These are phyloP conservation scores for Zizania latifolia DNA, from an alignment of 176 grass and related monocot species.

Conservation along the genomic window DNA sequence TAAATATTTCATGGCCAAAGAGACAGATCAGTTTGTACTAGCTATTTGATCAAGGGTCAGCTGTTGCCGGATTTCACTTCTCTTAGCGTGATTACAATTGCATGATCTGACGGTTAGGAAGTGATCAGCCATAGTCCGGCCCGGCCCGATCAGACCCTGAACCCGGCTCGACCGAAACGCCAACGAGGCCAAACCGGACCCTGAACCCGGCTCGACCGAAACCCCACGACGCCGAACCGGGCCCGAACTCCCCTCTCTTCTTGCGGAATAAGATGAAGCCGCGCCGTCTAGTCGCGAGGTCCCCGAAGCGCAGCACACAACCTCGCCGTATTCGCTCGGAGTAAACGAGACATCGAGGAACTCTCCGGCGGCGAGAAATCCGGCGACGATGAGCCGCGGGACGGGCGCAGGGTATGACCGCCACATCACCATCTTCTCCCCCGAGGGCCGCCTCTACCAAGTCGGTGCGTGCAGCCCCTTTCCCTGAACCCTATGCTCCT, in stretches of 20 bases:
- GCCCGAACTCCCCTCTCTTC: constrained; percentile 1
- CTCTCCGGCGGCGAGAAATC: constrained; percentile 23
- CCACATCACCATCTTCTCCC: constrained; percentile 99
- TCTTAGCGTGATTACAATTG: no score
- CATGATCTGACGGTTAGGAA: no score
- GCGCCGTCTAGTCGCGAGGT: not conserved
- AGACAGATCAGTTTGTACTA: no score
- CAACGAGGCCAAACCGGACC: not conserved
- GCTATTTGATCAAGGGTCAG: no score
- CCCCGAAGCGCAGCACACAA: not conserved
- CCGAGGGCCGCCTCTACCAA: constrained; percentile 97
- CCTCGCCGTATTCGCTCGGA: not conserved
- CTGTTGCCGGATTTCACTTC: no score
- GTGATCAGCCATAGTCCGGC: no score
- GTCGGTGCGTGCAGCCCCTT: constrained; percentile 63
- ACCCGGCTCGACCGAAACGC: not conserved
- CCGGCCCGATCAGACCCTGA: no score
- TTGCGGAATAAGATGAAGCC: constrained; percentile 30
- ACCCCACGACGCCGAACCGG: not conserved
- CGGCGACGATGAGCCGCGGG: constrained; percentile 63
- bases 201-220: not conserved
- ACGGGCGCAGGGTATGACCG: constrained; percentile 95
- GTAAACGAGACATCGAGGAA: not conserved
- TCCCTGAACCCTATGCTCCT: constrained; percentile 35
- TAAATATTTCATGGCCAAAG: no score